phyloP scores from a whole-genome alignment of 345 rosid species.

The Heritiera littoralis region DNA sequence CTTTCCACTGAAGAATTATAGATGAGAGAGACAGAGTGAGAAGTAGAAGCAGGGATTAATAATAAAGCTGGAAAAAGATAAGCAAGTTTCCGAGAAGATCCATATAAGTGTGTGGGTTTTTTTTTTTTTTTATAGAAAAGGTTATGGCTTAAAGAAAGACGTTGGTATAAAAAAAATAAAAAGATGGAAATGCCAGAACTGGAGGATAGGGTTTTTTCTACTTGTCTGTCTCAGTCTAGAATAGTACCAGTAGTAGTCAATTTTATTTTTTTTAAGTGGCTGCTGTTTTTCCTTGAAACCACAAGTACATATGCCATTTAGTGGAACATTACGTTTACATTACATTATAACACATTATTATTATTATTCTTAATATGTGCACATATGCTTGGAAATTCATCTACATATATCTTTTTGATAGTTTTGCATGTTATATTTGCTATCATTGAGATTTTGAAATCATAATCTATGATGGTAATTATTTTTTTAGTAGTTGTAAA shows the following conservation, averaged over 20 bases:
- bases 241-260: conserved; percentile 17
- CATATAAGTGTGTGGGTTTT: not conserved
- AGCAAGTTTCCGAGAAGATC: conserved; percentile 24
- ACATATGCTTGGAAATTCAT: too few species aligned
- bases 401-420: too few species aligned
- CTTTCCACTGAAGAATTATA: conserved; percentile 26
- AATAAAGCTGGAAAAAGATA: conserved; percentile 13
- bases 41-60: not conserved
- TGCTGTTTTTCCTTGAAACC: not conserved
- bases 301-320: too few species aligned
- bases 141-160: conserved; percentile 25
- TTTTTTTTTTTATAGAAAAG: conserved; percentile 12
- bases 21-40: conserved; percentile 30
- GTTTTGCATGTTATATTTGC: too few species aligned
- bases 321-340: too few species aligned
- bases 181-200: conserved; percentile 37
- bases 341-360: too few species aligned
- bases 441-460: too few species aligned
- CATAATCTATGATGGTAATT: too few species aligned
- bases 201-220: conserved; percentile 40
- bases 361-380: too few species aligned
- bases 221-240: conserved; percentile 49
- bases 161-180: conserved; percentile 24
- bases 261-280: conserved; percentile 6
- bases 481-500: too few species aligned